These are phyloP conservation scores for Cyclocybe aegerita DNA, from an alignment of 768 basidiomycete genomes.

Conservation along the genomic window DNA sequence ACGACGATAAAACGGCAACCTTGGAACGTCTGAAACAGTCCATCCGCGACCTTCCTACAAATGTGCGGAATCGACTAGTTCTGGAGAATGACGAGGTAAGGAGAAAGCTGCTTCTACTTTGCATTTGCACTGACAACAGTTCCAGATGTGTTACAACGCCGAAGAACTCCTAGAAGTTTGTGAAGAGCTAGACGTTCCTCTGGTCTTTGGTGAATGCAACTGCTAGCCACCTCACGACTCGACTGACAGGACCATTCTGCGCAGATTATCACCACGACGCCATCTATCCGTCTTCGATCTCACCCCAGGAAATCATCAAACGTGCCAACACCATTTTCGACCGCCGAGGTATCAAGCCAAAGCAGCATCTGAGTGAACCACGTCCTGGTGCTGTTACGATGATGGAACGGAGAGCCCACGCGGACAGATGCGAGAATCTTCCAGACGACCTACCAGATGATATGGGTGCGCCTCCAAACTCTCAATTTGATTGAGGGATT, in stretches of 20 bases:
- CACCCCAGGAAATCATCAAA: conserved; percentile 68
- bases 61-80: conserved; percentile 72
- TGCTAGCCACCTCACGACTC: not conserved
- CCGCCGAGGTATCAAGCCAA: conserved; percentile 77
- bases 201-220: conserved; percentile 52
- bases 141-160: conserved; percentile 78
- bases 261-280: conserved; percentile 82
- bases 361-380: conserved; percentile 92
- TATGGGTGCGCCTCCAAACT: conserved; percentile 44
- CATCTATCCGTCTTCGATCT: conserved; percentile 59
- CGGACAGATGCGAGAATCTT: conserved; percentile 74
- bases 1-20: conserved; percentile 75
- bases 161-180: conserved; percentile 88
- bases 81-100: conserved; percentile 93
- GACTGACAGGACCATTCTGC: not conserved
- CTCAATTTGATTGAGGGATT: conserved; percentile 6
- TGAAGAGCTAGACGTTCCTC: conserved; percentile 75
- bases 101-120: not conserved
- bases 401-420: conserved; percentile 87
- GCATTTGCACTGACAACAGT: not conserved
- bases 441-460: conserved; percentile 66
- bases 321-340: conserved; percentile 74
- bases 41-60: conserved; percentile 57
- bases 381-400: conserved; percentile 78
- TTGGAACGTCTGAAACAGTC: conserved; percentile 72